Conservation (phyloP, 202 grass and related monocot genomes). For the Brachypodium distachyon region DNA sequence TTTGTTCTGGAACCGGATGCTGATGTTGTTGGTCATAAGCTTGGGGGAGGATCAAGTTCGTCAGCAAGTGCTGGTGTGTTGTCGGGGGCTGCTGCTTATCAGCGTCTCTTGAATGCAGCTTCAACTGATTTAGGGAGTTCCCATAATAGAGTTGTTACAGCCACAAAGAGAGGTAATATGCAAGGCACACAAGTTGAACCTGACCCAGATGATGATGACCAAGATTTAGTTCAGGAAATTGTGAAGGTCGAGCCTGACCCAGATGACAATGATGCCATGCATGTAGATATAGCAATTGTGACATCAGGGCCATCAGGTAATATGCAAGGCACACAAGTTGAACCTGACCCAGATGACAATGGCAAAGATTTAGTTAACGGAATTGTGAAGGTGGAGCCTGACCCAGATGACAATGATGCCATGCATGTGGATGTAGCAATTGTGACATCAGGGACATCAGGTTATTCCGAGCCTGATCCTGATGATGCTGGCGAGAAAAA, state of each 20-base stretch:
- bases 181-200: slow-evolving; percentile 2
- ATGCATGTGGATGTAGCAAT: slow-evolving; percentile 17
- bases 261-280: slow-evolving; percentile 40
- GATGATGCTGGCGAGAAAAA: slow-evolving; percentile 22
- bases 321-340: background rate
- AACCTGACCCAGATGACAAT: slow-evolving; percentile 18
- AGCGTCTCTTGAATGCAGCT: slow-evolving; percentile 41
- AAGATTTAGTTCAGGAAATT: slow-evolving; percentile 17
- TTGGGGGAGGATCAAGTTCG: slow-evolving; percentile 55
- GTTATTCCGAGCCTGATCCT: slow-evolving; percentile 32
- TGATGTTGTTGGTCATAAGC: slow-evolving; percentile 32
- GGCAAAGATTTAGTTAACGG: slow-evolving; percentile 6
- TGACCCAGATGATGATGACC: slow-evolving; percentile 11
- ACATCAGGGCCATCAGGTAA: background rate
- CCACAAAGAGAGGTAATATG: background rate
- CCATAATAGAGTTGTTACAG: background rate
- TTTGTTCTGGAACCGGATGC: slow-evolving; percentile 33
- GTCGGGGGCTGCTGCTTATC: slow-evolving; percentile 70
- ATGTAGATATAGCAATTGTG: slow-evolving; percentile 1
- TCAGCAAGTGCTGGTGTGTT: slow-evolving; percentile 42
- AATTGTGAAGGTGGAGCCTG: slow-evolving; percentile 30
- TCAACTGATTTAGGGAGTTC: slow-evolving; percentile 9
- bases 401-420: slow-evolving; percentile 40
- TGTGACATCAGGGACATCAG: background rate
- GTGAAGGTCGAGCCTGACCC: slow-evolving; percentile 32